A percentile compares a stretch with the other conserved stretches of the same genome.
Evolutionary conservation across 495 filamentous ascomycete species (phyloP).

Genomic region (Penicillium taxi): DNA sequence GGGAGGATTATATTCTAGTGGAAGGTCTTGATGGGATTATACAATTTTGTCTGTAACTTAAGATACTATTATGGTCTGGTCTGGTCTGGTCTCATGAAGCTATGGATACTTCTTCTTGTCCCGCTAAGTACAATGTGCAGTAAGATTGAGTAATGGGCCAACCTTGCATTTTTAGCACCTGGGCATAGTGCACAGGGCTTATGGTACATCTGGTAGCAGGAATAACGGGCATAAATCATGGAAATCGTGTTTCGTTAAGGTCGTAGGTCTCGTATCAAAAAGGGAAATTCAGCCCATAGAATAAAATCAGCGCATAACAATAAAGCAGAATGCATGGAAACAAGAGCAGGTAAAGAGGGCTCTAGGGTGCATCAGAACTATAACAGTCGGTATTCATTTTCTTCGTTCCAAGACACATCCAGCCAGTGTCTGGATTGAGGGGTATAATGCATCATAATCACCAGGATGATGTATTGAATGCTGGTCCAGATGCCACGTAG

Average conservation of each 20-base stretch:
- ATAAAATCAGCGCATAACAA: slow-evolving; percentile 1
- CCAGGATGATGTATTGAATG: slow-evolving; percentile 10
- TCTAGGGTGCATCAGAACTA: slow-evolving; percentile 13
- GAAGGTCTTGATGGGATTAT: slow-evolving; percentile 1
- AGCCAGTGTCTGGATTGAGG: slow-evolving; percentile 6
- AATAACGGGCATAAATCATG: slow-evolving; percentile 13
- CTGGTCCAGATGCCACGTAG: slow-evolving; percentile 26
- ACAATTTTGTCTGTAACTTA: no score
- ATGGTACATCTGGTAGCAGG: slow-evolving; percentile 20
- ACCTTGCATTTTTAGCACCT: no score
- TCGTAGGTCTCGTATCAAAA: slow-evolving; percentile 21
- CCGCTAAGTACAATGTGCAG: no score
- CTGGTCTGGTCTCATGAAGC: no score
- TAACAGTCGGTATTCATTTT: slow-evolving; percentile 16
- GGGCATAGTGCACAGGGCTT: slow-evolving; percentile 8
- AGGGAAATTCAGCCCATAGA: not conserved
- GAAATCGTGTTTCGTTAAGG: slow-evolving; percentile 17
- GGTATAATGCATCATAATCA: slow-evolving; percentile 7
- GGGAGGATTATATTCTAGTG: slow-evolving; percentile 9
- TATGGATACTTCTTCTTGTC: no score
- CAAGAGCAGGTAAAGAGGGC: slow-evolving; percentile 5
- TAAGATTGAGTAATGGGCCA: no score
- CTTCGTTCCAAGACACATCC: slow-evolving; percentile 19
- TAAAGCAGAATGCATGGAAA: not conserved
- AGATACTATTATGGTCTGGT: no score